These are phyloP conservation scores for Trichoderma atroviride DNA, from an alignment of 2,329 filamentous ascomycete genomes.

Conservation along the genomic window DNA sequence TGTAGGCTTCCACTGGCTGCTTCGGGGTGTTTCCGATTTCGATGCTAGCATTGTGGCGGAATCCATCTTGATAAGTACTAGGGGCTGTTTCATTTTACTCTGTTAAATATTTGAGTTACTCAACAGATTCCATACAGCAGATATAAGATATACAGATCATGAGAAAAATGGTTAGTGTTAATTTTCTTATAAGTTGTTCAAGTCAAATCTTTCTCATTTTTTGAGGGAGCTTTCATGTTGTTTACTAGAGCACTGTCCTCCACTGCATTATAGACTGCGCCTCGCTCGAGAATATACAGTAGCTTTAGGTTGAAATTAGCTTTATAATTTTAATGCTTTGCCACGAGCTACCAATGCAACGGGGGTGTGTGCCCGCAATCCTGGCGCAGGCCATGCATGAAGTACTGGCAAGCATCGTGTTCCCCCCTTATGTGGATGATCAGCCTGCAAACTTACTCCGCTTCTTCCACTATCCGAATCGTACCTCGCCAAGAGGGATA, in stretches of 20 bases:
- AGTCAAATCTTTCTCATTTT: neutral
- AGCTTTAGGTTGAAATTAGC: neutral
- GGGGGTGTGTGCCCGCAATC: neutral
- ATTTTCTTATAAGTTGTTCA: neutral
- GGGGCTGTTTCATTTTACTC: neutral
- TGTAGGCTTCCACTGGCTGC: neutral
- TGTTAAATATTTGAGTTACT: neutral
- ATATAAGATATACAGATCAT: neutral
- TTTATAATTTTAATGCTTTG: neutral
- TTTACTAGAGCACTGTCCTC: neutral
- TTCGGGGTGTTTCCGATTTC: neutral
- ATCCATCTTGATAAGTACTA: neutral
- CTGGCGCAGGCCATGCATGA: neutral
- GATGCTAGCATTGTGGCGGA: neutral
- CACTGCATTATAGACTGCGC: neutral
- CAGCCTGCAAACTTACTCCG: neutral
- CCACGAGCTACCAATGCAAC: neutral
- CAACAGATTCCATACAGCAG: neutral
- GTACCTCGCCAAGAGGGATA: neutral
- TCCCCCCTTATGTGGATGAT: neutral
- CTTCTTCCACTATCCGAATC: neutral
- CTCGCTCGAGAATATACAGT: neutral
- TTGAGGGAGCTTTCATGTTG: neutral
- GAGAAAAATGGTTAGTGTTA: neutral
- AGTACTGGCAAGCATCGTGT: neutral